These are phyloP conservation scores for Colletotrichum tofieldiae DNA, from an alignment of 2,329 filamentous ascomycete genomes.

Conservation along the genomic window DNA sequence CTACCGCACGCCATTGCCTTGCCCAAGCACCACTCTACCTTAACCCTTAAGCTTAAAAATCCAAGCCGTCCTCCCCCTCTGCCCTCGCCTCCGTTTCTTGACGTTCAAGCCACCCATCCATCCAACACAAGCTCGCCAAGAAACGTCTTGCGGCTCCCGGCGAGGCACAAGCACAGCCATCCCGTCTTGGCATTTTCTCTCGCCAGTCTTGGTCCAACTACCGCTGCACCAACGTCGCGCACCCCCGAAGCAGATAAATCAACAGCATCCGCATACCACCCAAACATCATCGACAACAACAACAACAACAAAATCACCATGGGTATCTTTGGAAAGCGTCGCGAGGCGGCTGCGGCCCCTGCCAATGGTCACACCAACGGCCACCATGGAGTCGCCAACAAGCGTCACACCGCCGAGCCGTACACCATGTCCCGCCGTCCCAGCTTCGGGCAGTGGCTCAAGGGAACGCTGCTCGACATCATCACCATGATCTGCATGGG, in stretches of 20 bases:
- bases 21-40: conserved; percentile 9
- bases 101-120: conserved; percentile 23
- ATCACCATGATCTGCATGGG: conserved; percentile 78
- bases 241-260: neutral
- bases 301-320: conserved; percentile 10
- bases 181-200: conserved; percentile 38
- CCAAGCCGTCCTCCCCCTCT: neutral
- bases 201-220: conserved; percentile 12
- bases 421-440: conserved; percentile 68
- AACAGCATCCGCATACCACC: neutral
- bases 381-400: conserved; percentile 8
- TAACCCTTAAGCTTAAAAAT: conserved; percentile 39
- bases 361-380: conserved; percentile 13
- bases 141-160: conserved; percentile 19
- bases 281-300: neutral
- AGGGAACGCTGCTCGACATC: conserved; percentile 77
- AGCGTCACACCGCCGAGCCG: conserved; percentile 33
- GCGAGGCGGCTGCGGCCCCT: conserved; percentile 1
- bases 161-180: conserved; percentile 39
- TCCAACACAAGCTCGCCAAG: conserved; percentile 37
- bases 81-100: neutral
- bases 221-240: neutral
- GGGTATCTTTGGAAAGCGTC: conserved; percentile 39
- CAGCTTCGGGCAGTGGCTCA: conserved; percentile 79
- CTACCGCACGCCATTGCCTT: neutral